Conservation (phyloP, 768 basidiomycete species). For the Agrocybe pediades region DNA sequence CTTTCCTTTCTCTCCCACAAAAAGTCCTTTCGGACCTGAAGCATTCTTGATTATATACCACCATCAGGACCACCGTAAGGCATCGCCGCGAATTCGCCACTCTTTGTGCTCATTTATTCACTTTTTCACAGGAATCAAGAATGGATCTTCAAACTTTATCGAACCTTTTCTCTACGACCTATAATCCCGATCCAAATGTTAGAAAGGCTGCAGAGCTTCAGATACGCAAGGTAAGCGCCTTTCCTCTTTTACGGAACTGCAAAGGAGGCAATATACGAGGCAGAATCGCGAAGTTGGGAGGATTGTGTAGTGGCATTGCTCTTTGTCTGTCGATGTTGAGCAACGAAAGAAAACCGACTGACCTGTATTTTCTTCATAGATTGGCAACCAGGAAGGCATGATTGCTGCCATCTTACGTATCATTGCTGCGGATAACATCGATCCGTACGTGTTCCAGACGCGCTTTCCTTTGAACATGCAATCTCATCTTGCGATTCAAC, state of each 20-base stretch:
- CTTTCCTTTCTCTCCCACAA: slow-evolving; percentile 2
- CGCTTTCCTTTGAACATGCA: slow-evolving; percentile 17
- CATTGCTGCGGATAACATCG: slow-evolving; percentile 74
- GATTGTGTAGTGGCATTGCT: not conserved
- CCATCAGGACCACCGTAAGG: slow-evolving; percentile 2
- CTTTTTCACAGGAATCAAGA: slow-evolving; percentile 9
- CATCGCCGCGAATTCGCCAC: slow-evolving; percentile 2
- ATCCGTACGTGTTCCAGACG: slow-evolving; percentile 66
- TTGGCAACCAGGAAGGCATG: slow-evolving; percentile 81
- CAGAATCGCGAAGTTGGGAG: not conserved
- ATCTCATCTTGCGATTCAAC: slow-evolving; percentile 3
- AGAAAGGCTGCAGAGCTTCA: slow-evolving; percentile 86
- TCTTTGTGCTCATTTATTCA: slow-evolving; percentile 11
- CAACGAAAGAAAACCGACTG: slow-evolving; percentile 8
- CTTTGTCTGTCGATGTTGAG: not conserved
- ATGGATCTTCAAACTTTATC: slow-evolving; percentile 82
- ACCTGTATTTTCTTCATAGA: slow-evolving; percentile 39
- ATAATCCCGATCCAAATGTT: slow-evolving; percentile 83
- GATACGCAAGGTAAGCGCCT: slow-evolving; percentile 70
- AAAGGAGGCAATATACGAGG: not conserved
- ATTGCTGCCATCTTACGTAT: slow-evolving; percentile 85
- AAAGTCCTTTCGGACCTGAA: slow-evolving; percentile 14
- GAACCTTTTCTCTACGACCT: slow-evolving; percentile 78
- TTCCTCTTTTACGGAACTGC: too few species aligned
- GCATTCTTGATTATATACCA: slow-evolving; percentile 1